Evolutionary conservation across 345 rosid genomes (phyloP).

Genomic region (Orychophragmus violaceus): DNA sequence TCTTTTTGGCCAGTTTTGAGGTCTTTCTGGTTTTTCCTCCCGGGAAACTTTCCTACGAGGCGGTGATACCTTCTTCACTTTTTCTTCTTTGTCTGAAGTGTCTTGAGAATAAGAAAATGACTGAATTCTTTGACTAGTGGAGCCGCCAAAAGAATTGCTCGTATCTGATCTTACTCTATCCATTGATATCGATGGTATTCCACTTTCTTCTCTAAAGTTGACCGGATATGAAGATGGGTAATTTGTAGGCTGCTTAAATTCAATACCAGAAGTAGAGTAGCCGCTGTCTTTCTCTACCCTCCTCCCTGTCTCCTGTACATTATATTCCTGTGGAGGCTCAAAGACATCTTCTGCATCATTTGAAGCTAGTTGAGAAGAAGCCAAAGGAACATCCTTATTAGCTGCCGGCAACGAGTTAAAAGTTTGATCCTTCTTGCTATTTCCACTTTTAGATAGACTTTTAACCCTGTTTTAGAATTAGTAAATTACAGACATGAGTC

Average conservation of each 20-base stretch:
- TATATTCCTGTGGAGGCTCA: constrained; percentile 54
- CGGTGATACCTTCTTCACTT: constrained; percentile 74
- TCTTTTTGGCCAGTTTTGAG: constrained; percentile 47
- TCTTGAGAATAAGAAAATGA: constrained; percentile 42
- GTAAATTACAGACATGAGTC: constrained; percentile 2
- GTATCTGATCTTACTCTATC: constrained; percentile 46
- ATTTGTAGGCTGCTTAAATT: constrained; percentile 39
- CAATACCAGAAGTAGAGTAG: constrained; percentile 24
- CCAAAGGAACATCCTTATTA: constrained; percentile 46
- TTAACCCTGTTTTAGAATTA: constrained; percentile 70
- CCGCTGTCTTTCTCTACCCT: constrained; percentile 51
- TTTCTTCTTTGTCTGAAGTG: constrained; percentile 63
- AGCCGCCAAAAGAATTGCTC: constrained; percentile 24
- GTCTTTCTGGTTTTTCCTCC: constrained; percentile 69
- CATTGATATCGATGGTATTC: constrained; percentile 38
- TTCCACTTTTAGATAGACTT: constrained; percentile 93
- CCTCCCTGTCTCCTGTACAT: constrained; percentile 54
- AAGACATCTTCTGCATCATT: constrained; percentile 46
- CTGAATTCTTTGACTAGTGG: constrained; percentile 41
- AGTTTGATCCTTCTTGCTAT: constrained; percentile 65
- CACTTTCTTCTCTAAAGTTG: constrained; percentile 49
- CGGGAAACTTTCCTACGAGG: constrained; percentile 69
- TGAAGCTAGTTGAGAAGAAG: constrained; percentile 39
- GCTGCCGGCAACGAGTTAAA: constrained; percentile 39
- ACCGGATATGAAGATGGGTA: constrained; percentile 37